Conservation (phyloP, 108 stramenopile species). For the Thalassiosira profunda region DNA sequence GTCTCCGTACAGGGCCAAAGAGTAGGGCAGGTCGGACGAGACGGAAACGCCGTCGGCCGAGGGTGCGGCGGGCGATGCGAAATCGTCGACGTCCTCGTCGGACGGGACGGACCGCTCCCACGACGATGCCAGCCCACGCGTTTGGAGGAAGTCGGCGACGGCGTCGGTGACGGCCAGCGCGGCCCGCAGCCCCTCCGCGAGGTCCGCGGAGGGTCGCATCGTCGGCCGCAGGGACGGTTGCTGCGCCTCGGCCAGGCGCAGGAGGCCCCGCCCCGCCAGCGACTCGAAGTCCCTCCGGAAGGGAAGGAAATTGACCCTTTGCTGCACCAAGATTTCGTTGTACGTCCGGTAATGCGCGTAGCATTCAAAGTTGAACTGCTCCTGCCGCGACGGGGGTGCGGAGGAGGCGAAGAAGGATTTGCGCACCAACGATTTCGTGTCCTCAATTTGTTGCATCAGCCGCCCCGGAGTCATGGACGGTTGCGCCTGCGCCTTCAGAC, state of each 20-base stretch:
- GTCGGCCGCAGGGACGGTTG: not conserved
- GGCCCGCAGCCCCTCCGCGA: constrained; percentile 4
- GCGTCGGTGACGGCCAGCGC: constrained; percentile 13
- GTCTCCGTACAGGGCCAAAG: constrained; percentile 77
- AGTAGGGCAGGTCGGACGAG: constrained; percentile 57
- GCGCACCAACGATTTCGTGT: constrained; percentile 45
- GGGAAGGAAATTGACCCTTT: constrained; percentile 39
- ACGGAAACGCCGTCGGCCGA: constrained; percentile 22
- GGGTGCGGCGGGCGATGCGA: not conserved
- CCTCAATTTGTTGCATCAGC: constrained; percentile 39
- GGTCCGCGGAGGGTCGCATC: constrained; percentile 1
- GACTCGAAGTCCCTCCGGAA: constrained; percentile 64
- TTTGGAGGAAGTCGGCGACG: constrained; percentile 9
- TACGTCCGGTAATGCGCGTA: constrained; percentile 79
- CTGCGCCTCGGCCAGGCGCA: constrained; percentile 7
- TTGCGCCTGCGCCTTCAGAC: constrained; percentile 25
- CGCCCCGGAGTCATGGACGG: constrained; percentile 12
- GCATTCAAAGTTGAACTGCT: constrained; percentile 73
- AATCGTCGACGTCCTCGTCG: constrained; percentile 54
- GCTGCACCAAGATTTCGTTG: constrained; percentile 63
- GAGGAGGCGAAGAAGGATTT: constrained; percentile 51
- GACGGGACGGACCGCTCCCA: constrained; percentile 35
- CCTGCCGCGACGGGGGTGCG: constrained; percentile 11
- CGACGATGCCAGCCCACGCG: constrained; percentile 29
- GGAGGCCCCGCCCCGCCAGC: constrained; percentile 42